Conservation (phyloP, 768 basidiomycete genomes). For the Trametes coccinea region DNA sequence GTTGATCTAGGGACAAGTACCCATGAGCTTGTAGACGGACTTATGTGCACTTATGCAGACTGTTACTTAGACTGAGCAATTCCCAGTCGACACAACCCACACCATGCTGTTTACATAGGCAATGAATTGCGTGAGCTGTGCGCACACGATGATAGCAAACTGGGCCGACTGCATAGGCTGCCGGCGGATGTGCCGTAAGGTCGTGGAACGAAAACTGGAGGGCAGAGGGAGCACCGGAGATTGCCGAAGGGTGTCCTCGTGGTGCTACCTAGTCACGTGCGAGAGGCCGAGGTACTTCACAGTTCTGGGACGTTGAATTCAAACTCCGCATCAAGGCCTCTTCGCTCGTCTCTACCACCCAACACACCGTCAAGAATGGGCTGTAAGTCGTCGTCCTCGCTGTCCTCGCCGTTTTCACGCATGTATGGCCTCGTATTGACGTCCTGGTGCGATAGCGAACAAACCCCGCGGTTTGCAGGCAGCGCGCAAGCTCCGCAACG, state of each 20-base stretch:
- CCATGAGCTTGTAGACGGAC: no score
- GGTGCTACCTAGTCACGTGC: conserved; percentile 23
- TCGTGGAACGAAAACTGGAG: not conserved
- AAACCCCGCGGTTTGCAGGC: conserved; percentile 99
- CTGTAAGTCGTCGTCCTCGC: conserved; percentile 56
- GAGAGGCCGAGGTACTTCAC: conserved; percentile 42
- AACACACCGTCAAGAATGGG: conserved; percentile 69
- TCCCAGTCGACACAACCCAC: no score
- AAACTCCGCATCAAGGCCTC: conserved; percentile 28
- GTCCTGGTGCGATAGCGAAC: conserved; percentile 62
- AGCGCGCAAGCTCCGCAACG: conserved; percentile 94
- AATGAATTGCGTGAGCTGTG: no score
- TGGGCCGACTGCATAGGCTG: not conserved
- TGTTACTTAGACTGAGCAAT: no score
- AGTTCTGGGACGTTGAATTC: conserved; percentile 31
- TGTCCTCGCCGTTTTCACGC: conserved; percentile 5
- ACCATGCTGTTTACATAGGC: no score
- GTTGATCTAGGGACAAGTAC: no score
- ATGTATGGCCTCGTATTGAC: conserved; percentile 12
- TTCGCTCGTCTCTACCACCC: conserved; percentile 43
- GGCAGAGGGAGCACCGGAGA: conserved; percentile 1
- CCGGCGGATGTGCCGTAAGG: not conserved
- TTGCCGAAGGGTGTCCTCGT: not conserved
- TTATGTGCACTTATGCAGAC: no score
- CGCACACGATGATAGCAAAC: not conserved